Evolutionary conservation across 768 basidiomycete species (phyloP).

Genomic region (Leccinum boreale): DNA sequence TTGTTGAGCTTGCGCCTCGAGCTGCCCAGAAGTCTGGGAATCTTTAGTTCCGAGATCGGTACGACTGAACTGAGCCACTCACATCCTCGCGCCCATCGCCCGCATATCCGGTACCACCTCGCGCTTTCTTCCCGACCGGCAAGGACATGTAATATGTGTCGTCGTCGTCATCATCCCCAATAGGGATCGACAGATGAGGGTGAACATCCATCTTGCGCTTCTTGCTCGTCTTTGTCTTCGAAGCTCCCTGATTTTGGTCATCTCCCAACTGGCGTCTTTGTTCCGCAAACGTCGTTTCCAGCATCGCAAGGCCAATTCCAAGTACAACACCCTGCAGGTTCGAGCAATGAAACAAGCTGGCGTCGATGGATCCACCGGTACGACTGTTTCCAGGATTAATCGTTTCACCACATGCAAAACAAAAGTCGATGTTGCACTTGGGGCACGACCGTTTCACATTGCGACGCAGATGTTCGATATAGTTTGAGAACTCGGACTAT

Average conservation of each 20-base stretch:
- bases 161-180: conserved; percentile 55
- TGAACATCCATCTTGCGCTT: conserved; percentile 38
- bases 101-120: conserved; percentile 85
- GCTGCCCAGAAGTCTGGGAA: conserved; percentile 72
- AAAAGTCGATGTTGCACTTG: conserved; percentile 58
- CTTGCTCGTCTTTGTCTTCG: conserved; percentile 36
- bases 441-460: conserved; percentile 62
- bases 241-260: conserved; percentile 21
- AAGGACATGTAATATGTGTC: conserved; percentile 41
- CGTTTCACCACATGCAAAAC: conserved; percentile 75
- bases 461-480: conserved; percentile 59
- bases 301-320: conserved; percentile 86
- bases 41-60: conserved; percentile 4
- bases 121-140: conserved; percentile 58
- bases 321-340: conserved; percentile 87
- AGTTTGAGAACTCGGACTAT: conserved; percentile 71
- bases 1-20: conserved; percentile 75
- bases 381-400: conserved; percentile 45
- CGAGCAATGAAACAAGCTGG: conserved; percentile 81
- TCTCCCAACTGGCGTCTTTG: conserved; percentile 39
- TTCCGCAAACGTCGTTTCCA: conserved; percentile 69
- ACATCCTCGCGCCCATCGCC: conserved; percentile 85
- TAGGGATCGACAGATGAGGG: conserved; percentile 14
- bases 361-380: conserved; percentile 44
- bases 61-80: conserved; percentile 30